A percentile compares a stretch with the other conserved stretches of the same genome.
Conservation (phyloP, 2,329 filamentous ascomycete genomes). For the Epichloe amarillans region DNA sequence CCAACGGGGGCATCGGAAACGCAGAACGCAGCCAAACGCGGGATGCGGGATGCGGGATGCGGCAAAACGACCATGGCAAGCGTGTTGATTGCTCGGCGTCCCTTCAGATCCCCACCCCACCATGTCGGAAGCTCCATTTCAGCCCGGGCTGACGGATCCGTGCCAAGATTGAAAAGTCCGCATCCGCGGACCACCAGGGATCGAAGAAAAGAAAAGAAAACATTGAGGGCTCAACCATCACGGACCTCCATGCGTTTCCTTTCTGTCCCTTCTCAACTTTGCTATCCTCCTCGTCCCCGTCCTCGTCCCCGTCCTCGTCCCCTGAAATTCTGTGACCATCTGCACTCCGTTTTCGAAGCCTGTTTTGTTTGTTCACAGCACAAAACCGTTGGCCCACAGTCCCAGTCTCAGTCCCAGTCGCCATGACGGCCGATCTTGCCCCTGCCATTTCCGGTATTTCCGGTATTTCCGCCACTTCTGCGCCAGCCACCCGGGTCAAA, state of each 20-base stretch:
- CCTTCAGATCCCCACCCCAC: neutral
- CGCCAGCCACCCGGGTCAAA: conserved; percentile 15
- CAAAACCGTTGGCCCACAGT: neutral
- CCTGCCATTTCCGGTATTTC: conserved; percentile 9
- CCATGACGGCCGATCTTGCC: conserved; percentile 15
- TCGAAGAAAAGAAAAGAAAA: neutral
- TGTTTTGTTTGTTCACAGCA: no score
- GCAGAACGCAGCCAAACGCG: neutral
- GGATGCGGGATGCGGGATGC: neutral
- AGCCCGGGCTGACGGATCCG: neutral
- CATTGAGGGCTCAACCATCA: no score
- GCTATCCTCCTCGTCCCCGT: neutral
- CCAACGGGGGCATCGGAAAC: neutral
- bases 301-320: neutral
- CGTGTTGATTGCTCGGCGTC: neutral
- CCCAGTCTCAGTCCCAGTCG: no score
- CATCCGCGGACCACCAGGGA: neutral
- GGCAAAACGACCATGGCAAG: neutral
- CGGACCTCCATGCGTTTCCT: neutral
- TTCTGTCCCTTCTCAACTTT: neutral
- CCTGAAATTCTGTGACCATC: neutral
- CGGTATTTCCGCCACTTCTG: conserved; percentile 2
- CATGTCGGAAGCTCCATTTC: neutral
- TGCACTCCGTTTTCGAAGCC: neutral
- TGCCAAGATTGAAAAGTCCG: neutral